These are phyloP conservation scores for Fusarium multiceps DNA, from an alignment of 2,329 filamentous ascomycete genomes.

Conservation along the genomic window DNA sequence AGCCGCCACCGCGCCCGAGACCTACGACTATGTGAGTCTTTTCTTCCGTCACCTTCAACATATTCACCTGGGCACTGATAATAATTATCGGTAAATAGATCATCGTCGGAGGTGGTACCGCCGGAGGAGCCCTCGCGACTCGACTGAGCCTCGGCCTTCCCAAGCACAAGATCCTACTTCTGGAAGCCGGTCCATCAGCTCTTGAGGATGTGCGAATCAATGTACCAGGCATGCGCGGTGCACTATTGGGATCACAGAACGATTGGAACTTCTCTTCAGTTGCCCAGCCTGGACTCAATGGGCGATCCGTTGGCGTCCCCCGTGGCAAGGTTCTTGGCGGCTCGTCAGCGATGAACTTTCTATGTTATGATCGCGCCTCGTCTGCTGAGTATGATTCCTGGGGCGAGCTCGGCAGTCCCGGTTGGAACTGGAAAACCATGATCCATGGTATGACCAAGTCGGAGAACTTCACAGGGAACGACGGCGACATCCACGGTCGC, in stretches of 20 bases:
- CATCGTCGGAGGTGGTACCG: constrained; percentile 52
- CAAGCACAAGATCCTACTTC: constrained; percentile 45
- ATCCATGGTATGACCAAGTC: constrained; percentile 48
- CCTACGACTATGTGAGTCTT: constrained; percentile 5
- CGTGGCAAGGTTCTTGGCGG: constrained; percentile 63
- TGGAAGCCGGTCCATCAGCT: constrained; percentile 47
- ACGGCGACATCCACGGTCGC: constrained; percentile 30
- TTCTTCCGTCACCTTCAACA: not conserved
- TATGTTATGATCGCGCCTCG: constrained; percentile 53
- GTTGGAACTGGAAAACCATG: constrained; percentile 54
- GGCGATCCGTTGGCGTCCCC: constrained; percentile 55
- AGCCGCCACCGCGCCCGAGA: not conserved
- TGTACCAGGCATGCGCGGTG: constrained; percentile 48
- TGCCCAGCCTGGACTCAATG: constrained; percentile 54
- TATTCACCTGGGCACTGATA: not conserved
- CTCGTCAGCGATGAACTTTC: constrained; percentile 47
- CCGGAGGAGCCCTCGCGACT: constrained; percentile 49
- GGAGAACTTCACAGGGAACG: constrained; percentile 34
- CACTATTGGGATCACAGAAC: constrained; percentile 43
- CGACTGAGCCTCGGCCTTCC: constrained; percentile 50
- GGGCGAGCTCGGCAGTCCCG: constrained; percentile 52
- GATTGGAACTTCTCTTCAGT: constrained; percentile 60
- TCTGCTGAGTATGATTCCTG: constrained; percentile 53
- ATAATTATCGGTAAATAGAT: constrained; percentile 32
- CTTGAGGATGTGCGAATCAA: constrained; percentile 49